Base-by-base conservation (phyloP, 352 stramenopile species). In the Aphanomyces invadans region DNA sequence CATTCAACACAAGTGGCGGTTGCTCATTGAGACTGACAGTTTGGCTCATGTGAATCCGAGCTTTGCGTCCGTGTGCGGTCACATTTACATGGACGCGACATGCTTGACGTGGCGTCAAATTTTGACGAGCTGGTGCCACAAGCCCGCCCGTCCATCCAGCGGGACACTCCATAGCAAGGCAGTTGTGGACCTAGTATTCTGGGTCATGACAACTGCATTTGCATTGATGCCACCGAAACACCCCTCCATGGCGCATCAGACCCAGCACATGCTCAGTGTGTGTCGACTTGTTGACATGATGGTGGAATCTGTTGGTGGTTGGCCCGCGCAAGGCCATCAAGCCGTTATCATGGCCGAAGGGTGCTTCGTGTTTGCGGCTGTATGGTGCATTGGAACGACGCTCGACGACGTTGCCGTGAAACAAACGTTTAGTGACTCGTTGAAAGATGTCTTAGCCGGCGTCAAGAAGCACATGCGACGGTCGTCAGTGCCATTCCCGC, bases 1-100 rank as follows among this genome's bases (percentile, higher is more conserved):
- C 12, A 21, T 31, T 17, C 21, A 32, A 19, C 36, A 33, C 9
- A 25, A 19, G 33, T 64, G 49, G 49, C 49, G 60, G 10, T 12
- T 67, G 55, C 4, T 67, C 17, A 17, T 67, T 11, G 60, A 67
- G 31, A 67, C 60, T 9, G 60, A 67, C 23, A 33, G 9, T 11
- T 26, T 59, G 9, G 49, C 0, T 5, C n/a, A 11, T 15, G 10
- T 52, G 1, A 44, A 9, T 44, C 60, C 60, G n/a, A 26, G 4
- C 15, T 57, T 48, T 31, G 45, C 42, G 5, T n/a, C 45, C 2
- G 15, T 36, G 2, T 42, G 39, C 32, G 60, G 60, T 12, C 45
- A 67, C 9, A 10, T 67, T 0, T 57, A 39, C 23, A 17, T 67
- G 4, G 60, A 67, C 29, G 12, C 19, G 11, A 11, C 4, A 0